Percentiles rank a stretch among this genome's conserved stretches.
phyloP scores from a whole-genome alignment of 345 rosid species.

The Syzygium oleosum region DNA sequence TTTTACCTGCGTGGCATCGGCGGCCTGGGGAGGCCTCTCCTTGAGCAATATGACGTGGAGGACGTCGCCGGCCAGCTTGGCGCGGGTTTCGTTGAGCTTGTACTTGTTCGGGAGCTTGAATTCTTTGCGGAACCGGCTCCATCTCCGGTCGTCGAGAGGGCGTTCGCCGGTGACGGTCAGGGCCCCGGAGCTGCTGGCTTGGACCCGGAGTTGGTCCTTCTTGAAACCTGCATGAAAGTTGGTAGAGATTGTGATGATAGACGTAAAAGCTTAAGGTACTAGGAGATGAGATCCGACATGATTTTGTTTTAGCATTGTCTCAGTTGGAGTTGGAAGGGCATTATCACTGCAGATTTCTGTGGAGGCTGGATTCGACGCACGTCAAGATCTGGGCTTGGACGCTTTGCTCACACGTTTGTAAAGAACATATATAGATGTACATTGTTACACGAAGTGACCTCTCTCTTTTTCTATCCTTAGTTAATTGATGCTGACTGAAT shows the following conservation, averaged over 20 bases:
- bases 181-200: neutral
- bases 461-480: neutral
- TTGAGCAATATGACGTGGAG: constrained; percentile 6
- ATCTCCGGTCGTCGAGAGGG: neutral
- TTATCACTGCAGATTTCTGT: too few relatives aligned
- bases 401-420: neutral
- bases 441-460: neutral
- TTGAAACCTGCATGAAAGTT: constrained; percentile 6
- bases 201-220: constrained; percentile 2
- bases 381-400: neutral
- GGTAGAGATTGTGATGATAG: neutral
- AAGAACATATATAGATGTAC: neutral
- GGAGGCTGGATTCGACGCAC: too few relatives aligned
- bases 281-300: neutral
- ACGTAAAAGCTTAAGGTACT: neutral
- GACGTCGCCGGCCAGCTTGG: neutral
- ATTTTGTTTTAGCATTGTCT: too few relatives aligned
- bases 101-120: neutral
- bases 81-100: neutral
- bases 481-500: neutral
- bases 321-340: too few relatives aligned
- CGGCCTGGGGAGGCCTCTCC: neutral
- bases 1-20: neutral
- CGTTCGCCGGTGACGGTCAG: constrained; percentile 5
- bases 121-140: neutral